Base-by-base conservation (phyloP, 331 rosid genomes). In the Telfairia occidentalis region DNA sequence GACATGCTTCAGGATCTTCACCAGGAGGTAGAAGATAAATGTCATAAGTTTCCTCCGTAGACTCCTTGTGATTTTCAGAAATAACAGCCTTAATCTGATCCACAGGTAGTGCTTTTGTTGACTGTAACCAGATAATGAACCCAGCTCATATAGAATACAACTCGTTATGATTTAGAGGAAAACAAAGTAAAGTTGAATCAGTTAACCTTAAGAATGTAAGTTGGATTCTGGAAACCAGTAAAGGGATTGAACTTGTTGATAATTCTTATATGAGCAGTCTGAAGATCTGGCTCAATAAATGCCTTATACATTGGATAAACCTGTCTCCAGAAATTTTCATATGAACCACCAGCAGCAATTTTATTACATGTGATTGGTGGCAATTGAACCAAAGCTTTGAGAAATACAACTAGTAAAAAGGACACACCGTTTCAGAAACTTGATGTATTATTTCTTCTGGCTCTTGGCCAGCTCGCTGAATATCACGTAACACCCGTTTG, bases 241-340 rank as follows among this genome's bases (percentile, higher is more conserved):
- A 95, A 95, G 38, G 99, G 97, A 82, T 92, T 95, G 69, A 95
- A 95, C 83, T 95, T 95, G 86, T 95, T 95, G 74, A 75, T 90
- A 79, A 95, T 92, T 85, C 86, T 92, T 76, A 95, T 85, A 82
- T 95, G 99, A 9, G 99, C 99, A 52, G 97, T 95, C 86, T 90
- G 89, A 76, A 95, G 99, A 90, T 95, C 97, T 72, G 97, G 99
- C 83, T 95, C 99, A 40, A 95, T 95, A 84, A 90, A 95, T 71
- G 99, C 99, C 86, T 95, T 95, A 84, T 95, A 92, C 99, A 95
- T 95, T 50, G 99, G 99, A 82, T 95, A 89, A 38, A 95, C 99
- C 97, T 95, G 84, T 57, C 78, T 67, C 73, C 63, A 43, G n/a
- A 46, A 29, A 3, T 3, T 0, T 7, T 45, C n/a, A 46, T n/a